A percentile compares a stretch with the other conserved stretches of the same genome.
phyloP scores from a whole-genome alignment of 1,284 basidiomycete species.

The Tremellales sp. region DNA sequence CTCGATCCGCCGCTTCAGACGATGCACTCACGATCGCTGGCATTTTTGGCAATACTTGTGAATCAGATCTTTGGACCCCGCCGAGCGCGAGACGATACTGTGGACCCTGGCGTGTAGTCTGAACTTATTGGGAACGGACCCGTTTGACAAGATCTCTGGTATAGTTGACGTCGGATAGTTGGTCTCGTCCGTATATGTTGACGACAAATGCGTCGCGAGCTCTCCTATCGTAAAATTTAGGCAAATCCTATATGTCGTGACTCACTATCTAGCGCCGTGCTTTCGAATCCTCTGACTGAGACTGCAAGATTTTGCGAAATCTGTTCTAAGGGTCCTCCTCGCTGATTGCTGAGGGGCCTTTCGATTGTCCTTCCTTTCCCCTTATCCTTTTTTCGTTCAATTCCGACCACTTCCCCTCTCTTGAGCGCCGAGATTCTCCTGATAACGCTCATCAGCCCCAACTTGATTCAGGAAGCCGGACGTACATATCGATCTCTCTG shows the following conservation, averaged over 20 bases:
- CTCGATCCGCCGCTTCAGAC: slow-evolving; percentile 1
- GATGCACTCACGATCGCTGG: slow-evolving; percentile 8
- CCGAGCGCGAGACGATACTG: background rate
- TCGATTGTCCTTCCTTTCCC: too few species aligned
- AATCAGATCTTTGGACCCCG: slow-evolving; percentile 1
- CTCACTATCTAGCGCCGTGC: too few species aligned
- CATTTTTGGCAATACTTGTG: slow-evolving; percentile 15
- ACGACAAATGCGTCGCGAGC: slow-evolving; percentile 17
- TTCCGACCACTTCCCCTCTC: background rate
- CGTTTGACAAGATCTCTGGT: slow-evolving; percentile 17
- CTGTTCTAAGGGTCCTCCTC: too few species aligned
- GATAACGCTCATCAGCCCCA: background rate
- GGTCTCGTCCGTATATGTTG: slow-evolving; percentile 16
- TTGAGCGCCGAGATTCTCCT: slow-evolving; percentile 16
- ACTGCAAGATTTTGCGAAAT: too few species aligned
- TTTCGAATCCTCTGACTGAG: too few species aligned
- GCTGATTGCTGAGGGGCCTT: too few species aligned
- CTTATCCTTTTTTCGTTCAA: background rate
- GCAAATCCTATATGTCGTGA: too few species aligned
- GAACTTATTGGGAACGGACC: slow-evolving; percentile 30
- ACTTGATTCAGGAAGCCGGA: background rate
- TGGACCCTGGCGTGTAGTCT: slow-evolving; percentile 28
- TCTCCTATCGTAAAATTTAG: too few species aligned
- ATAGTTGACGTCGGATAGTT: slow-evolving; percentile 24
- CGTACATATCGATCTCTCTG: slow-evolving; percentile 28